Conservation (phyloP, 2,329 filamentous ascomycete genomes). For the Rhinocladiella mackenziei region DNA sequence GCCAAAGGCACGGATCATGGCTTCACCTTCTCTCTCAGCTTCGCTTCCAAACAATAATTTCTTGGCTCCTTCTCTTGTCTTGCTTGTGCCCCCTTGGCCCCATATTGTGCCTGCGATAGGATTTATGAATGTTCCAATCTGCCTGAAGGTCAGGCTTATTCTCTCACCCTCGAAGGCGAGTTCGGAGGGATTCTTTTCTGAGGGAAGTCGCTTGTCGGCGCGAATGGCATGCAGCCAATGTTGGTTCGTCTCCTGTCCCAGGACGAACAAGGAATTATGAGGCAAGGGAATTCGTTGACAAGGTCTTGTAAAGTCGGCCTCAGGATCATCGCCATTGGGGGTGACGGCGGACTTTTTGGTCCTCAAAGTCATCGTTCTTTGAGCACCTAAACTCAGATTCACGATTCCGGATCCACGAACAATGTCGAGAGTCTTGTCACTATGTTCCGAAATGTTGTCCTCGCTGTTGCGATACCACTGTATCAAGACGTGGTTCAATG, state of each 20-base stretch:
- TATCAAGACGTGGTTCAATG: constrained; percentile 85
- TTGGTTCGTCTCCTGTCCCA: constrained; percentile 76
- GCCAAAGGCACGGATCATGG: constrained; percentile 74
- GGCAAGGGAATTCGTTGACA: constrained; percentile 69
- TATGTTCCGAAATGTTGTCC: constrained; percentile 94
- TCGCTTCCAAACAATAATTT: constrained; percentile 66
- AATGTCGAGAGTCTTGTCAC: constrained; percentile 94
- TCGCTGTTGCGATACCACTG: constrained; percentile 85
- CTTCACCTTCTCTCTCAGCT: constrained; percentile 55
- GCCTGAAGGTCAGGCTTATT: constrained; percentile 87
- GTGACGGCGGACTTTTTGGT: constrained; percentile 62
- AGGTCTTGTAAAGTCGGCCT: constrained; percentile 41
- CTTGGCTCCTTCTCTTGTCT: constrained; percentile 58
- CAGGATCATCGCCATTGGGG: constrained; percentile 9
- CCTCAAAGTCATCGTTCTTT: constrained; percentile 83
- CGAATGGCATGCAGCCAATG: constrained; percentile 91
- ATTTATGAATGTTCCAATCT: constrained; percentile 80
- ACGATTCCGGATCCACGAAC: constrained; percentile 75
- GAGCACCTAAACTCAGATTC: constrained; percentile 89
- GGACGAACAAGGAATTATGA: constrained; percentile 82
- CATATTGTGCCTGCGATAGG: constrained; percentile 66
- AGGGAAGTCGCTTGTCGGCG: constrained; percentile 69
- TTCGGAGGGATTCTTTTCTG: constrained; percentile 67
- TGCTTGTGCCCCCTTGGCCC: constrained; percentile 81
- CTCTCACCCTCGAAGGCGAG: constrained; percentile 69